phyloP scores from a whole-genome alignment of 108 stramenopile genomes.

The Pseudonitzschia multistriata region DNA sequence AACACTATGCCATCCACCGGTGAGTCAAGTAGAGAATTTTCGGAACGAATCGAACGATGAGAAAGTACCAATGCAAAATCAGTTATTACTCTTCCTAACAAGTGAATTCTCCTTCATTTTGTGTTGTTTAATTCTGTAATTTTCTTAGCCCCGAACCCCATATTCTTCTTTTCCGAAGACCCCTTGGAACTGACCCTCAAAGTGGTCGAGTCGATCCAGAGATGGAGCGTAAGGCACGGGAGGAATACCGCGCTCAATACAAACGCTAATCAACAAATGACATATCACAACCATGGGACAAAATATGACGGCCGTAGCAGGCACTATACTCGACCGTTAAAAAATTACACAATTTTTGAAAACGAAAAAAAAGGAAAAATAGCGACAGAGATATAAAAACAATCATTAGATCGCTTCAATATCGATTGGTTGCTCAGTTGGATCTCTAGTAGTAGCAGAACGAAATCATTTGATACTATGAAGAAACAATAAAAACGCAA shows the following conservation, averaged over 20 bases:
- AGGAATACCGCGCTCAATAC: slow-evolving; percentile 86
- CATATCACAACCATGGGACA: slow-evolving; percentile 2
- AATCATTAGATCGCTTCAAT: neutral
- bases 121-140: neutral
- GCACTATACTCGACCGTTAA: neutral
- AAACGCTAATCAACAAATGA: neutral
- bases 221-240: slow-evolving; percentile 75
- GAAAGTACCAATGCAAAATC: neutral
- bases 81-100: neutral
- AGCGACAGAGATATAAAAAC: neutral
- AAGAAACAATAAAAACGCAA: neutral
- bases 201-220: slow-evolving; percentile 87
- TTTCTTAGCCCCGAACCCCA: slow-evolving; percentile 91
- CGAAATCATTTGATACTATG: neutral
- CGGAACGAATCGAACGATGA: neutral
- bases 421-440: neutral
- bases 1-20: slow-evolving; percentile 98
- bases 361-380: neutral
- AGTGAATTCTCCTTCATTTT: neutral
- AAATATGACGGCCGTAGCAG: neutral
- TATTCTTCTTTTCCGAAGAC: slow-evolving; percentile 97
- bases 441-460: neutral
- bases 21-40: slow-evolving; percentile 24
- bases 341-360: neutral
- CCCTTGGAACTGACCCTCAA: slow-evolving; percentile 96